phyloP scores from a whole-genome alignment of 345 rosid species.

The Salix caprea region DNA sequence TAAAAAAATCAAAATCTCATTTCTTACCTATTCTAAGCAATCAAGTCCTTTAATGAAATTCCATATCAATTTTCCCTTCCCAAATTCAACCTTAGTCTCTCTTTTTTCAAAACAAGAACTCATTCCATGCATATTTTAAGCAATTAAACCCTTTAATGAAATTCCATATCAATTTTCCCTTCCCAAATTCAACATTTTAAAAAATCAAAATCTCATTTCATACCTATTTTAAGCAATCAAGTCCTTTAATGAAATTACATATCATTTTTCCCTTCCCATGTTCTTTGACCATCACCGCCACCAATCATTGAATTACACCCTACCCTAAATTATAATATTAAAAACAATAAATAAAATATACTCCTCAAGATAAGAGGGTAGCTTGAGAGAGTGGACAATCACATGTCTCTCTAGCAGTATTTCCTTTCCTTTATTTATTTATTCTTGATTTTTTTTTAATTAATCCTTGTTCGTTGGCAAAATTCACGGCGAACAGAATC shows the following conservation, averaged over 20 bases:
- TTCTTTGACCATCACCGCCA: neutral
- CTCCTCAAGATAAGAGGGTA: neutral
- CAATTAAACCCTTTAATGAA: neutral
- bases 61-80: neutral
- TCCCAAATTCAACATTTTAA: neutral
- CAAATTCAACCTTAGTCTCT: neutral
- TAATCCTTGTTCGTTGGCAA: neutral
- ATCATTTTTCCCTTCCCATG: neutral
- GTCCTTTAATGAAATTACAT: neutral
- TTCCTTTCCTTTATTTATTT: neutral
- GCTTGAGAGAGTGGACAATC: neutral
- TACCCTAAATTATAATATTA: too few relatives aligned
- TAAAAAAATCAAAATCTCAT: too few relatives aligned
- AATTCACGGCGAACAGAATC: neutral
- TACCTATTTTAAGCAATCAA: neutral
- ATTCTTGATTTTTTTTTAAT: neutral
- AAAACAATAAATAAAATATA: neutral
- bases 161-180: neutral
- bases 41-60: too few relatives aligned
- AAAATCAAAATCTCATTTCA: too few relatives aligned
- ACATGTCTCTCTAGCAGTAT: neutral
- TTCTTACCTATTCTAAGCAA: neutral
- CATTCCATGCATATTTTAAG: neutral
- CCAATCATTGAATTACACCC: neutral
- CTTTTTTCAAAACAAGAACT: too few relatives aligned